Percentiles rank a stretch among this genome's conserved stretches.
These are phyloP conservation scores for Ophiocordyceps camponoti-floridani DNA, from an alignment of 2,329 filamentous ascomycete species.

Conservation along the genomic window DNA sequence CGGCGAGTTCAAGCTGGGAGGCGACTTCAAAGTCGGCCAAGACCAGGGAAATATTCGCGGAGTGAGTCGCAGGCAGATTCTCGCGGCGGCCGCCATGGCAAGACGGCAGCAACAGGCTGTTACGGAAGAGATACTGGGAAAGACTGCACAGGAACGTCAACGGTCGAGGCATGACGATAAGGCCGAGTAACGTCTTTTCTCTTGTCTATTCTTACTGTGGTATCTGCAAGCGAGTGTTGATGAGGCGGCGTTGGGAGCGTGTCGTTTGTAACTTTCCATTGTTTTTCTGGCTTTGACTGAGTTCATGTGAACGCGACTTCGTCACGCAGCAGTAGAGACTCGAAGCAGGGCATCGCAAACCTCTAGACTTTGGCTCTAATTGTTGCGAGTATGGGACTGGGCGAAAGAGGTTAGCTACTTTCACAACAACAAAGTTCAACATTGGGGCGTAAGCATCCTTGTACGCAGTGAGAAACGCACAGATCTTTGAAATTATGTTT, in stretches of 20 bases:
- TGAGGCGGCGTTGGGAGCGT: background rate
- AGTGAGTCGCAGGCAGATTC: slow-evolving; percentile 54
- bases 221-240: background rate
- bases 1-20: slow-evolving; percentile 59
- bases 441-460: no score
- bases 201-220: background rate
- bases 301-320: no score
- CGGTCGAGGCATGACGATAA: slow-evolving; percentile 8
- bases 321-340: no score
- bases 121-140: slow-evolving; percentile 13
- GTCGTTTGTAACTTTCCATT: background rate
- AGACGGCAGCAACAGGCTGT: slow-evolving; percentile 15
- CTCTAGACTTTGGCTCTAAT: no score
- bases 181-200: slow-evolving; percentile 5
- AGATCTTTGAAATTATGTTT: no score
- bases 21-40: slow-evolving; percentile 9
- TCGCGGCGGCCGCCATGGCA: slow-evolving; percentile 34
- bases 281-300: no score
- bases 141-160: slow-evolving; percentile 12
- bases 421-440: no score
- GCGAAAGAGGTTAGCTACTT: no score
- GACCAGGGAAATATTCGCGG: slow-evolving; percentile 20
- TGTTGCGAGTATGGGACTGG: no score
- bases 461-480: no score
- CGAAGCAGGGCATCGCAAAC: no score